These are phyloP conservation scores for Mucor circinelloides DNA, from an alignment of 371 early-diverging fungal genomes.

Conservation along the genomic window DNA sequence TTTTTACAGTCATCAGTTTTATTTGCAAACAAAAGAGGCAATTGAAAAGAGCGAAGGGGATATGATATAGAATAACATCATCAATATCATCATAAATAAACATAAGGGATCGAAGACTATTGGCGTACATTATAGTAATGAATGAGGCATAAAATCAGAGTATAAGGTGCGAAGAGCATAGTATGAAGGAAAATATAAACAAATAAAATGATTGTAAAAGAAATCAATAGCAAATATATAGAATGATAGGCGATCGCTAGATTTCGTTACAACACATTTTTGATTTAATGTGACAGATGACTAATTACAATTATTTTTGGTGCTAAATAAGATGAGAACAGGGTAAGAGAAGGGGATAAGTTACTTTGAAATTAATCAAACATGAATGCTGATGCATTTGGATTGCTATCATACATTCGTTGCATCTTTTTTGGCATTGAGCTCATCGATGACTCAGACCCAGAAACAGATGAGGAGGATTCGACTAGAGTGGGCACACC, in stretches of 20 bases:
- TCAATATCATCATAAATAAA: background rate
- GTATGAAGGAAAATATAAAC: background rate
- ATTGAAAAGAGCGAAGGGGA: background rate
- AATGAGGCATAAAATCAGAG: background rate
- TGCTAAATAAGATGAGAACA: background rate
- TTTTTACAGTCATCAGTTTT: background rate
- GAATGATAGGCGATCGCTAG: background rate
- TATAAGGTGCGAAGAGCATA: background rate
- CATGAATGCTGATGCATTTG: background rate
- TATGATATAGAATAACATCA: background rate
- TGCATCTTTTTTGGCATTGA: background rate
- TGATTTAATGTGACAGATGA: background rate
- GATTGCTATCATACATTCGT: background rate
- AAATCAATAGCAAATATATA: background rate
- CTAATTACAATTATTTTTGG: conserved; percentile 1
- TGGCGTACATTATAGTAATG: background rate
- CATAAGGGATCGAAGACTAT: background rate
- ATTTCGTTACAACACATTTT: background rate
- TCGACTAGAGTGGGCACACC: background rate
- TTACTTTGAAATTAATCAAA: background rate
- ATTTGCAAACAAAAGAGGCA: background rate
- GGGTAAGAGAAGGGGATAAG: background rate
- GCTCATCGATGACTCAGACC: conserved; percentile 1
- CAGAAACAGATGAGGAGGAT: conserved; percentile 4
- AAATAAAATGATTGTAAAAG: background rate